A percentile compares a stretch with the other conserved stretches of the same genome.
Evolutionary conservation across 768 basidiomycete species (phyloP).

Genomic region (Nidula microcarpa): DNA sequence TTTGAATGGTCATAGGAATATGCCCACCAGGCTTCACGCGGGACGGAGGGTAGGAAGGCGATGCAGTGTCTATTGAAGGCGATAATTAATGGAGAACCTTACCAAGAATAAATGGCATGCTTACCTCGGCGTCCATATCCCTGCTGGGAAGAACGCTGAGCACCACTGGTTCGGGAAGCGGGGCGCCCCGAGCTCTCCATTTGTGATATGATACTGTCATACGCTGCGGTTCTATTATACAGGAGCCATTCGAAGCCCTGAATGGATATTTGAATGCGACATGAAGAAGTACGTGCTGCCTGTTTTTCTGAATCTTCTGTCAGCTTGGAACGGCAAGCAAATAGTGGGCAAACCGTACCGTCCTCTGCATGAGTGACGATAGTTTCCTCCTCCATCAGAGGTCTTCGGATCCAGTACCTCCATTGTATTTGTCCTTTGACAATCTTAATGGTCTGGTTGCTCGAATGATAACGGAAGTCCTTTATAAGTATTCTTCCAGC

Average conservation of each 20-base stretch:
- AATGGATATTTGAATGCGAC: conserved; percentile 75
- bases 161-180: conserved; percentile 24
- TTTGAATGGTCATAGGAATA: conserved; percentile 34
- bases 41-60: conserved; percentile 27
- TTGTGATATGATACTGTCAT: conserved; percentile 80
- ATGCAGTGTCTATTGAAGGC: conserved; percentile 15
- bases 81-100: not conserved
- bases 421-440: conserved; percentile 86
- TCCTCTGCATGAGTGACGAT: conserved; percentile 46
- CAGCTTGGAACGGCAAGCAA: conserved; percentile 2
- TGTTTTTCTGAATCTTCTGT: conserved; percentile 25
- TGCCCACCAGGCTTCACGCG: conserved; percentile 19
- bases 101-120: not conserved
- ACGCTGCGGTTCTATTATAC: conserved; percentile 87
- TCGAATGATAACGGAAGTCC: conserved; percentile 86
- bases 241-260: conserved; percentile 93
- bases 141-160: not conserved
- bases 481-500: conserved; percentile 86
- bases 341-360: conserved; percentile 31
- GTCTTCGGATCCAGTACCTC: conserved; percentile 89
- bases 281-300: conserved; percentile 45
- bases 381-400: conserved; percentile 73
- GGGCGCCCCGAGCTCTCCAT: conserved; percentile 45
- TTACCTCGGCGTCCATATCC: not conserved
- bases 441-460: conserved; percentile 84